Percentiles rank a stretch among this genome's conserved stretches.
Conservation (phyloP, 768 basidiomycete genomes). For the Tricholoma terreum region DNA sequence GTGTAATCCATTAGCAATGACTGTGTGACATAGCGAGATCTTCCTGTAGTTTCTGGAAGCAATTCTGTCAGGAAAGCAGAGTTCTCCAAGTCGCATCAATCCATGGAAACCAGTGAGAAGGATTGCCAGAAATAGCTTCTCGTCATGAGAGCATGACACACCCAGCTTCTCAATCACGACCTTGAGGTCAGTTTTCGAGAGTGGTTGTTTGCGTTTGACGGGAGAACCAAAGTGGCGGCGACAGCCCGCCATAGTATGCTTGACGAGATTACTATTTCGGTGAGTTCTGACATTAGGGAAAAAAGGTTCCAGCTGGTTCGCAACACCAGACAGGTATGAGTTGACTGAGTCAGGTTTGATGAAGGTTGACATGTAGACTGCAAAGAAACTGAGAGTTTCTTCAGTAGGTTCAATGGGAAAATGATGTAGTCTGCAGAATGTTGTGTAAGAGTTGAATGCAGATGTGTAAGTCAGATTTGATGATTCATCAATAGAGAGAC, state of each 20-base stretch:
- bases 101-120: not conserved
- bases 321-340: not conserved
- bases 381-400: not conserved
- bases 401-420: no score
- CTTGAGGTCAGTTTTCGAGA: not conserved
- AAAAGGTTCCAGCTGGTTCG: not conserved
- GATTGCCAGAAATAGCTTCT: not conserved
- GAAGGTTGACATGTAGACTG: not conserved
- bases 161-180: no score
- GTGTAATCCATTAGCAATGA: not conserved
- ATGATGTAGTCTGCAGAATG: no score
- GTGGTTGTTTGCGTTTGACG: no score
- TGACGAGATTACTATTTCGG: no score
- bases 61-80: not conserved
- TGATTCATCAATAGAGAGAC: no score
- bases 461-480: no score
- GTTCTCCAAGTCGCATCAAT: not conserved
- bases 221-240: not conserved
- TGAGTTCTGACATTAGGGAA: no score
- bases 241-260: no score
- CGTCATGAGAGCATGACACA: no score
- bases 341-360: no score
- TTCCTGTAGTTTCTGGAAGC: not conserved
- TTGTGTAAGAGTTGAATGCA: no score
- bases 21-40: not conserved